A percentile compares a stretch with the other conserved stretches of the same genome.
These are phyloP conservation scores for Alternaria rosae DNA, from an alignment of 2,329 filamentous ascomycete species.

Conservation along the genomic window DNA sequence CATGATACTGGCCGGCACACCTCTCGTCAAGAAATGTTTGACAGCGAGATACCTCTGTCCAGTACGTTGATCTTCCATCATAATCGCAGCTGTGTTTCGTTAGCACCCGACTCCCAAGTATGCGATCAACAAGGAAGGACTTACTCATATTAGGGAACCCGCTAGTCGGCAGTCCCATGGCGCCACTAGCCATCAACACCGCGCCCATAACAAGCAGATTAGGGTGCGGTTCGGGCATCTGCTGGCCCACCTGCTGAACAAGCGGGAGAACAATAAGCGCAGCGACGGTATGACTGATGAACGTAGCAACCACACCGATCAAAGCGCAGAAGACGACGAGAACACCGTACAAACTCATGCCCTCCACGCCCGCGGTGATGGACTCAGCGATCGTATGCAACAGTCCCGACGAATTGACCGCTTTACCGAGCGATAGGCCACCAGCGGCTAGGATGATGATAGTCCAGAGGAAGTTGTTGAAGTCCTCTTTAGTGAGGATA, in stretches of 20 bases:
- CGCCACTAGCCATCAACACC: constrained; percentile 96
- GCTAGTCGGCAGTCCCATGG: constrained; percentile 93
- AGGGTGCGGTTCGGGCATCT: constrained; percentile 87
- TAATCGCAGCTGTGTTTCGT: constrained; percentile 78
- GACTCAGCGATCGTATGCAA: constrained; percentile 83
- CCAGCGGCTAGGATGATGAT: constrained; percentile 98
- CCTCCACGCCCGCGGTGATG: constrained; percentile 77
- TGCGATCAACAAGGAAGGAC: constrained; percentile 51
- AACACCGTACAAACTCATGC: constrained; percentile 84
- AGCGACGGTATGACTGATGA: constrained; percentile 97
- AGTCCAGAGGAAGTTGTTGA: constrained; percentile 99
- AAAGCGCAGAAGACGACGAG: constrained; percentile 83
- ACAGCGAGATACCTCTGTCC: constrained; percentile 92
- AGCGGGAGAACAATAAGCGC: constrained; percentile 93
- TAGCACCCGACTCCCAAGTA: neutral
- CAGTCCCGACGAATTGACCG: constrained; percentile 90
- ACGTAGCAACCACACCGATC: constrained; percentile 92
- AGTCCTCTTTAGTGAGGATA: constrained; percentile 97
- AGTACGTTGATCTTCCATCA: constrained; percentile 95
- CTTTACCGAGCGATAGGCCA: constrained; percentile 89
- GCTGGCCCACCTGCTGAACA: constrained; percentile 82
- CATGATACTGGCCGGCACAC: constrained; percentile 84
- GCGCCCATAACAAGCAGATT: constrained; percentile 95
- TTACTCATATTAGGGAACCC: constrained; percentile 99
- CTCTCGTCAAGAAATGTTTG: constrained; percentile 93